Conservation (phyloP, 331 rosid species). For the Rhamnella rubrinervis region DNA sequence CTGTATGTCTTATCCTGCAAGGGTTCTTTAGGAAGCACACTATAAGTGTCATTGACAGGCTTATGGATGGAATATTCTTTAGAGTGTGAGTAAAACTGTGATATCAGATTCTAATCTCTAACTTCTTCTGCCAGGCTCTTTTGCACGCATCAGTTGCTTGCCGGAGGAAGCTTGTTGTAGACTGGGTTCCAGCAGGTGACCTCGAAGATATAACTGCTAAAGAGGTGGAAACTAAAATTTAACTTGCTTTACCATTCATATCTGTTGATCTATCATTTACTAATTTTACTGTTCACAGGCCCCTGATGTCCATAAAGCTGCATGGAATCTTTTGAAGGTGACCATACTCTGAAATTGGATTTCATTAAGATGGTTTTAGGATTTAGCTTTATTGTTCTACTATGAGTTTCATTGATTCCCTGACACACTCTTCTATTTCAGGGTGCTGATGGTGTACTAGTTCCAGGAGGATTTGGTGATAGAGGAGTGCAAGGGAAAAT, state of each 20-base stretch:
- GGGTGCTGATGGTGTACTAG: conserved; percentile 90
- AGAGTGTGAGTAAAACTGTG: not conserved
- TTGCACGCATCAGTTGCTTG: conserved; percentile 72
- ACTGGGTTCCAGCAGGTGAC: conserved; percentile 83
- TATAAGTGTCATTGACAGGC: no score
- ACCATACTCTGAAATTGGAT: conserved; percentile 2
- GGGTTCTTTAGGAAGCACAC: no score
- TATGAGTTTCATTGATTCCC: conserved; percentile 21
- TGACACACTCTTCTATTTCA: conserved; percentile 24
- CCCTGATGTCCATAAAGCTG: conserved; percentile 62
- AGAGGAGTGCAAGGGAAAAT: conserved; percentile 98
- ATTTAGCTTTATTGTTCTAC: not conserved
- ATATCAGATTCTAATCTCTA: conserved; percentile 19
- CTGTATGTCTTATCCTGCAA: no score
- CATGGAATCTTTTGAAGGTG: conserved; percentile 93
- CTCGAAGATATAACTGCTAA: conserved; percentile 68
- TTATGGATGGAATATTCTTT: no score
- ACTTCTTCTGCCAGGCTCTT: conserved; percentile 66
- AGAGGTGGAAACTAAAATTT: conserved; percentile 48
- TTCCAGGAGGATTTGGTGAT: conserved; percentile 98
- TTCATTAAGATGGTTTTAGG: conserved; percentile 4
- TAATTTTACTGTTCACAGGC: conserved; percentile 36
- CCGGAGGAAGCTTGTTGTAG: conserved; percentile 67
- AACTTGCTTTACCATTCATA: not conserved
- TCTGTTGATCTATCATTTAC: not conserved